These are phyloP conservation scores for Isoetes engelmannii DNA, from an alignment of 83 land plant species.

Conservation along the genomic window DNA sequence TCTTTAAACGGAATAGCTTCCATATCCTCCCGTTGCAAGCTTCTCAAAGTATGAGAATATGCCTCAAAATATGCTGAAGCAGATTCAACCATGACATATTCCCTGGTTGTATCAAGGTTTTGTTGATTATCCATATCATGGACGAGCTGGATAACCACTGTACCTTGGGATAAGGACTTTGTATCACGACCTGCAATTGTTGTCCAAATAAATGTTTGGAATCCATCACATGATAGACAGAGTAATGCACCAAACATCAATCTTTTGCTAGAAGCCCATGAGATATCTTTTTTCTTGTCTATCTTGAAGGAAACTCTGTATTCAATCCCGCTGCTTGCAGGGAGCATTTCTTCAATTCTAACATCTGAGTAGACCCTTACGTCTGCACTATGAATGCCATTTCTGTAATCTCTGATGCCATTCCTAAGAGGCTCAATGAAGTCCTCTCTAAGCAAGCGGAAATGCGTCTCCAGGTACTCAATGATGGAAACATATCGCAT, in stretches of 20 bases:
- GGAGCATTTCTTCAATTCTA: background rate
- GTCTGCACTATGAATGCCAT: background rate
- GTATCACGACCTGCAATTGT: background rate
- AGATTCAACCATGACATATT: constrained; percentile 20
- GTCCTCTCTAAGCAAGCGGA: constrained; percentile 19
- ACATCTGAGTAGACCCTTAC: constrained; percentile 8
- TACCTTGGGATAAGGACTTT: background rate
- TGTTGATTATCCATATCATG: background rate
- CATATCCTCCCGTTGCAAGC: constrained; percentile 20
- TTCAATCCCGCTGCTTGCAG: constrained; percentile 10
- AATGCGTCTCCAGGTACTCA: constrained; percentile 20
- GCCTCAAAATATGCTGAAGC: constrained; percentile 26
- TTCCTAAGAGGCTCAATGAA: constrained; percentile 18
- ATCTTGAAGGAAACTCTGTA: background rate
- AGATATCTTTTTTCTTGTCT: background rate
- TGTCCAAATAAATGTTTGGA: constrained; percentile 1
- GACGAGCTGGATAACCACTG: constrained; percentile 8
- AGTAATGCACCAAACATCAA: constrained; percentile 19
- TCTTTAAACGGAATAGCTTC: constrained; percentile 19
- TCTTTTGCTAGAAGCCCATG: constrained; percentile 3
- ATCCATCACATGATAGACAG: constrained; percentile 17
- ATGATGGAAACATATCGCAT: constrained; percentile 1
- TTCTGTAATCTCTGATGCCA: constrained; percentile 14
- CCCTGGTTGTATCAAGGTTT: background rate
- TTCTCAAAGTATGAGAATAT: constrained; percentile 20